phyloP scores from a whole-genome alignment of 2,329 filamentous ascomycete genomes.

The Sporothrix variecibatus region DNA sequence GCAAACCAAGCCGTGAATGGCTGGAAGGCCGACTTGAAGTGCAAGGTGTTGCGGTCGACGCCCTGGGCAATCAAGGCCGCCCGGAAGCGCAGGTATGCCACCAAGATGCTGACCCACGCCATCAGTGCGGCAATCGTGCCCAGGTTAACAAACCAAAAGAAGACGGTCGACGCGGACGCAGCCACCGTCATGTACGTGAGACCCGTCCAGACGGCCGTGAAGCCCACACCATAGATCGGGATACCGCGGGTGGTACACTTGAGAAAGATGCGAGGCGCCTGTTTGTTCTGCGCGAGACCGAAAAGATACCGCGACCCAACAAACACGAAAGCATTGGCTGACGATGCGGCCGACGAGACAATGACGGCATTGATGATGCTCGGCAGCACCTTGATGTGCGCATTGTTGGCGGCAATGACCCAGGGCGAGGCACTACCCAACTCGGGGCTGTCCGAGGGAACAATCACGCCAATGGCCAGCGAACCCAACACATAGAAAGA shows the following conservation, averaged over 20 bases:
- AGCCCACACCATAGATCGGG: slow-evolving; percentile 61
- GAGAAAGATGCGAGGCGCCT: slow-evolving; percentile 58
- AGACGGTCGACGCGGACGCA: slow-evolving; percentile 54
- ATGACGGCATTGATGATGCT: slow-evolving; percentile 76
- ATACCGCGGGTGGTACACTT: slow-evolving; percentile 53
- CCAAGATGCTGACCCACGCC: slow-evolving; percentile 66
- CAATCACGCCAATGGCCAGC: slow-evolving; percentile 37
- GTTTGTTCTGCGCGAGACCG: slow-evolving; percentile 58
- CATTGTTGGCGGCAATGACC: slow-evolving; percentile 66
- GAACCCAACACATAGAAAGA: slow-evolving; percentile 38
- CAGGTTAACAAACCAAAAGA: slow-evolving; percentile 73
- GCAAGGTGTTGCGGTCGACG: slow-evolving; percentile 53
- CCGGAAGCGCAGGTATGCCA: slow-evolving; percentile 68
- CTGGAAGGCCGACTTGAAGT: slow-evolving; percentile 63
- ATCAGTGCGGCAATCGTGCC: slow-evolving; percentile 69
- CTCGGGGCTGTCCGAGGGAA: slow-evolving; percentile 38
- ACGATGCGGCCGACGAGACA: slow-evolving; percentile 67
- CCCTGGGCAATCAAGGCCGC: slow-evolving; percentile 66
- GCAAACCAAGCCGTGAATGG: slow-evolving; percentile 67
- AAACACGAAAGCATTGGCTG: slow-evolving; percentile 66
- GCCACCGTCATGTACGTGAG: slow-evolving; percentile 49
- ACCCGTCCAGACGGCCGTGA: slow-evolving; percentile 58
- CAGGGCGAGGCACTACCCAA: slow-evolving; percentile 54
- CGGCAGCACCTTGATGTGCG: slow-evolving; percentile 66
- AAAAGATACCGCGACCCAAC: slow-evolving; percentile 61